Base-by-base conservation (phyloP, 179 eudicot species). In the Patellifolia procumbens region DNA sequence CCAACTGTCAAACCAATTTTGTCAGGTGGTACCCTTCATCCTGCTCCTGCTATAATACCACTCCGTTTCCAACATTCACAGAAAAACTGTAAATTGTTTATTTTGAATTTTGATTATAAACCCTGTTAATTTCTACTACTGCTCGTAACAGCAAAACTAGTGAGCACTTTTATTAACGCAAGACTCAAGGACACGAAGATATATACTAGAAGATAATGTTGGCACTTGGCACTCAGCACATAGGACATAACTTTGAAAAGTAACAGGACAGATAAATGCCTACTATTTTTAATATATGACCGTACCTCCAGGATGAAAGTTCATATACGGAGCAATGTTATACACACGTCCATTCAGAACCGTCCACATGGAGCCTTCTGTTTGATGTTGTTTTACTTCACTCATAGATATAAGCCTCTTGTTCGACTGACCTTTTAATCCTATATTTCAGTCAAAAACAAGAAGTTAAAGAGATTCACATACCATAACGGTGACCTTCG, bases 241-340 rank as follows among this genome's bases (percentile, higher is more conserved):
- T n/a, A n/a, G n/a, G n/a, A 39, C 56, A 51, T 51, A 16, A 20
- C 9, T 39, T 15, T 51, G 56, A n/a, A 51, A 1, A 51, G 4
- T 51, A 12, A 51, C 56, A 2, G 56, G 56, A 51, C 17, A 6
- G 45, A 64, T n/a, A 3, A n/a, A n/a, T n/a, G n/a, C n/a, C n/a
- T n/a, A n/a, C n/a, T n/a, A n/a, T n/a, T n/a, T n/a, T n/a, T n/a
- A n/a, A n/a, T n/a, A n/a, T n/a, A n/a, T n/a, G n/a, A n/a, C 12
- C 74, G 56, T 91, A 95, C 99, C 99, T 89, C 99, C 99, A 24
- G 99, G 99, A 61, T 95, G 99, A 80, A 93, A 95, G 75, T 93
- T 95, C 99, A 95, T 93, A 79, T 93, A 95, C 22, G 99, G 97
- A 62, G 87, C 76, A 74, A 95, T 88, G 77, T 95, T 95, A 86